These are phyloP conservation scores for Ceratocystis cacaofunesta DNA, from an alignment of 2,329 filamentous ascomycete species.

Conservation along the genomic window DNA sequence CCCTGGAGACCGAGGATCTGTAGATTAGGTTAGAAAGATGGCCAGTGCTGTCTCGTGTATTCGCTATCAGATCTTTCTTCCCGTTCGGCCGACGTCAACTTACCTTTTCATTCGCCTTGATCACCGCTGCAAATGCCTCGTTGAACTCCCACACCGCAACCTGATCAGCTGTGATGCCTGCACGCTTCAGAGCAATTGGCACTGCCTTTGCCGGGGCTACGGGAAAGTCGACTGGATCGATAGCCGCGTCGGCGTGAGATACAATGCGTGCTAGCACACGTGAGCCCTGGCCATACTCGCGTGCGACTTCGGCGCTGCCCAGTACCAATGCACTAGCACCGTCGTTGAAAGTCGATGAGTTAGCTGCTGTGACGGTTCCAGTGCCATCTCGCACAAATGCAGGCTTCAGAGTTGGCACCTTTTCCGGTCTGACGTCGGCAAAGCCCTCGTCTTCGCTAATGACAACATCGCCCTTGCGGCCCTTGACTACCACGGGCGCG, in stretches of 20 bases:
- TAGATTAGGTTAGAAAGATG: neutral
- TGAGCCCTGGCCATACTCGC: conserved; percentile 61
- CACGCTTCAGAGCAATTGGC: conserved; percentile 72
- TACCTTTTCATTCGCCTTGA: conserved; percentile 85
- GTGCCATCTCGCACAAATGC: conserved; percentile 77
- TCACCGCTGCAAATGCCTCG: conserved; percentile 90
- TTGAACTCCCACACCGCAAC: conserved; percentile 97
- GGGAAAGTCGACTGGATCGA: conserved; percentile 87
- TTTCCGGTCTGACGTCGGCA: conserved; percentile 72
- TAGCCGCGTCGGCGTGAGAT: conserved; percentile 73
- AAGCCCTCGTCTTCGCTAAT: conserved; percentile 80
- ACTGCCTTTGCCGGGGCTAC: conserved; percentile 85
- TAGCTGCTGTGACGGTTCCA: conserved; percentile 86
- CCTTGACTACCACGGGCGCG: conserved; percentile 69
- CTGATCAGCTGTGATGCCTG: conserved; percentile 80
- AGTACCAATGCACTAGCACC: conserved; percentile 83
- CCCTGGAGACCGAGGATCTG: conserved; percentile 66
- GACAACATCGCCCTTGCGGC: conserved; percentile 67
- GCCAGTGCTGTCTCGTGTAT: neutral
- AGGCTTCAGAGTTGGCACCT: conserved; percentile 73
- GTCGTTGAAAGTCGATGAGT: conserved; percentile 87
- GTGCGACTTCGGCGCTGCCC: conserved; percentile 64
- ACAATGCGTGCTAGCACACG: conserved; percentile 79
- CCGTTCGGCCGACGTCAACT: conserved; percentile 7
- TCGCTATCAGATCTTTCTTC: neutral